Evolutionary conservation across 2,329 filamentous ascomycete species (phyloP).

Genomic region (Aureobasidium pullulans): DNA sequence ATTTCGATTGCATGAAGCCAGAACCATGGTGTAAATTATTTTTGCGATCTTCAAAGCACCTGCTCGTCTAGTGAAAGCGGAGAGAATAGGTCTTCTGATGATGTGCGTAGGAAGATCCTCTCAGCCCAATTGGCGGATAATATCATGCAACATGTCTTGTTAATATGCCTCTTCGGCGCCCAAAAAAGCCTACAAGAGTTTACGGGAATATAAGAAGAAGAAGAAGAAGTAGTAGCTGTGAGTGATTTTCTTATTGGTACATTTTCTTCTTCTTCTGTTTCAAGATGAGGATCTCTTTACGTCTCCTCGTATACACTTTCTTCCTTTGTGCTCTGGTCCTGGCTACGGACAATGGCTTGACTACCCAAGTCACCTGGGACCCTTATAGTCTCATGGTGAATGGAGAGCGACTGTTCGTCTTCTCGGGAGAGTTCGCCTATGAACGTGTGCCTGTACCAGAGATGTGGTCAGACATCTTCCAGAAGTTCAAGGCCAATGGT

Average conservation of each 20-base stretch:
- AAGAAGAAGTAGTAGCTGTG: not conserved
- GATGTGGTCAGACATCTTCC: conserved; percentile 44
- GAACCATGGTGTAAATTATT: not conserved
- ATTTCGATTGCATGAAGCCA: not conserved
- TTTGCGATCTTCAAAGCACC: not conserved
- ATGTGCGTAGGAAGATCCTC: not conserved
- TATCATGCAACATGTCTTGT: not conserved
- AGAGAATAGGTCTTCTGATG: not conserved
- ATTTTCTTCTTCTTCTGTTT: not conserved
- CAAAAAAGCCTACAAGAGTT: not conserved
- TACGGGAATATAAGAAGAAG: too few species aligned
- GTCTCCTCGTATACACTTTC: not conserved
- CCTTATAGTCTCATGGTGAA: conserved; percentile 47
- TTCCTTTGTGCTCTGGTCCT: not conserved
- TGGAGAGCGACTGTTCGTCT: conserved; percentile 45
- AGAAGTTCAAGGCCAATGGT: conserved; percentile 46
- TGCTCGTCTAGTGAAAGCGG: not conserved
- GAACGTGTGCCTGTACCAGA: conserved; percentile 45
- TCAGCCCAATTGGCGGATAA: conserved; percentile 8
- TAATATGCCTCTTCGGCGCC: not conserved
- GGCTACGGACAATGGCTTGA: conserved; percentile 20
- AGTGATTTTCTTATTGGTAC: not conserved
- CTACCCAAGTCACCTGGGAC: conserved; percentile 45
- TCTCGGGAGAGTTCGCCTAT: conserved; percentile 49
- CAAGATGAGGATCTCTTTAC: not conserved